These are phyloP conservation scores for Sanghuangporus sanghuang DNA, from an alignment of 1,284 basidiomycete species.

Conservation along the genomic window DNA sequence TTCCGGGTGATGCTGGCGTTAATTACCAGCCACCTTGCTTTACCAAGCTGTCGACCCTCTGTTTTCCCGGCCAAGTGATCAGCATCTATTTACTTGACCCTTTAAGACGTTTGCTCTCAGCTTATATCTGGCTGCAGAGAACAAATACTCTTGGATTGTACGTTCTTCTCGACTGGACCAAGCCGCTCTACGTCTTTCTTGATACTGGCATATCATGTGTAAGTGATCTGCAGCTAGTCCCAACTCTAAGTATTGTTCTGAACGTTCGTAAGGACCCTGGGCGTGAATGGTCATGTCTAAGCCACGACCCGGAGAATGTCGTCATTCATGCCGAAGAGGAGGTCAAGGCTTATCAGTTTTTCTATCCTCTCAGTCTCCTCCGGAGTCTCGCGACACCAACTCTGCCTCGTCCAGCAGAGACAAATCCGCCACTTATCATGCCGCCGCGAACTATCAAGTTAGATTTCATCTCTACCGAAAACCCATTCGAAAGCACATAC, in stretches of 20 bases:
- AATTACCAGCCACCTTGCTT: constrained; percentile 35
- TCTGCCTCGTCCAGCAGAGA: not conserved
- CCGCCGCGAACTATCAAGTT: constrained; percentile 31
- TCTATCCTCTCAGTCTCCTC: constrained; percentile 50
- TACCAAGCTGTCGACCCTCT: constrained; percentile 52
- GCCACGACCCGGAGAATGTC: constrained; percentile 47
- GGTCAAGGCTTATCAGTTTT: constrained; percentile 48
- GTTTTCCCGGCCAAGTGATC: constrained; percentile 64
- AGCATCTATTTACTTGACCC: constrained; percentile 73
- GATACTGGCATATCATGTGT: constrained; percentile 70
- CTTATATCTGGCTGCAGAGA: constrained; percentile 54
- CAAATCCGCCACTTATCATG: constrained; percentile 17
- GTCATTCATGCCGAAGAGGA: constrained; percentile 68
- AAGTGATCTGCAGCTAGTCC: constrained; percentile 28
- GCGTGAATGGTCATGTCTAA: constrained; percentile 63
- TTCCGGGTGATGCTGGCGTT: constrained; percentile 14
- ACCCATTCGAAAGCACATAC: constrained; percentile 8
- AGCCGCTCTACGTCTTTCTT: constrained; percentile 59
- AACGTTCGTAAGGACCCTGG: constrained; percentile 2
- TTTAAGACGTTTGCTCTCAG: constrained; percentile 50
- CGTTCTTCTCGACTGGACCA: constrained; percentile 61
- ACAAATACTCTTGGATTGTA: constrained; percentile 54
- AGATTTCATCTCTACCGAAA: constrained; percentile 32
- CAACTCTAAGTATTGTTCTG: not conserved
- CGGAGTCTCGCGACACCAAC: constrained; percentile 29